These are phyloP conservation scores for Hordeum pubiflorum DNA, from an alignment of 202 grass and related monocot species.

Conservation along the genomic window DNA sequence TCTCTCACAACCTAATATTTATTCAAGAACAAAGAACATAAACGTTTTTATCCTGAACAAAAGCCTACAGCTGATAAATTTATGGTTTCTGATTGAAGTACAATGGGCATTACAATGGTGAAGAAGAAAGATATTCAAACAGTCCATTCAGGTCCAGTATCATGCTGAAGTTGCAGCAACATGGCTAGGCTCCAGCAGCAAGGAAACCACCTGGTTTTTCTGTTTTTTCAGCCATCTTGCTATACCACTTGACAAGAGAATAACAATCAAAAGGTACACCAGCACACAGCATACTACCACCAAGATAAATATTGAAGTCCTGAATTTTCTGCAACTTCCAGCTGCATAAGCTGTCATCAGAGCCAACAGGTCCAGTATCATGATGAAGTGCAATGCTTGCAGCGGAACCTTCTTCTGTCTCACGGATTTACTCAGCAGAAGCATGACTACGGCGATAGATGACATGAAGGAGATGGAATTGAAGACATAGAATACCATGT, in stretches of 20 bases:
- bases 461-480: conserved; percentile 34
- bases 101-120: background rate
- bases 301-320: conserved; percentile 17
- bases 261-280: conserved; percentile 24
- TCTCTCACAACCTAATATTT: background rate
- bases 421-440: conserved; percentile 28
- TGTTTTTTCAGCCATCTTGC: conserved; percentile 17
- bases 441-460: conserved; percentile 33
- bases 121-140: background rate
- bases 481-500: conserved; percentile 25
- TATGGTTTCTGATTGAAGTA: background rate
- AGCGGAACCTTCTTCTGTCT: conserved; percentile 7
- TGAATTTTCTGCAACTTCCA: conserved; percentile 25
- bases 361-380: conserved; percentile 29
- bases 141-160: background rate
- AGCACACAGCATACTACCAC: conserved; percentile 27
- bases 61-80: background rate
- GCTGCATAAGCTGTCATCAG: conserved; percentile 34
- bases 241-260: conserved; percentile 7
- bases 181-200: background rate
- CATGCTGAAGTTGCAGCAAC: background rate
- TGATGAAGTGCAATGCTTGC: conserved; percentile 25
- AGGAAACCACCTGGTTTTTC: background rate
- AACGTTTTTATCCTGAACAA: background rate
- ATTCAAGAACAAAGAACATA: background rate